Percentiles rank a stretch among this genome's conserved stretches.
Evolutionary conservation across 2,329 filamentous ascomycete species (phyloP).

Genomic region (Stenocarpella maydis): DNA sequence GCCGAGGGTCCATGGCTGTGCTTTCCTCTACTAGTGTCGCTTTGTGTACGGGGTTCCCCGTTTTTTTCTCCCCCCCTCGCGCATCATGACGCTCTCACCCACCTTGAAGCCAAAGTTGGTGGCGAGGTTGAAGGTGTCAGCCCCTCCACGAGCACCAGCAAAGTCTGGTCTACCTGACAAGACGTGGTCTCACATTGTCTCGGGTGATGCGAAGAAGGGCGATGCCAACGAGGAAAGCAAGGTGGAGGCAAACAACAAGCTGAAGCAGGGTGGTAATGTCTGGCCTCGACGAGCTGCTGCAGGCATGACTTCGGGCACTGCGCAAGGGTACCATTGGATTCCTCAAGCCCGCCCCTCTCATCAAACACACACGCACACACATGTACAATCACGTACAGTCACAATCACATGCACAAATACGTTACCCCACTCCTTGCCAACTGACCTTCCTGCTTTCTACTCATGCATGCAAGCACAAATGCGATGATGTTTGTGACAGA

Average conservation of each 20-base stretch:
- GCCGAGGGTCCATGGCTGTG: neutral
- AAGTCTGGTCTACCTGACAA: neutral
- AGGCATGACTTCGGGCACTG: neutral
- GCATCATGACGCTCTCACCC: constrained; percentile 16
- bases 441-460: neutral
- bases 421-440: neutral
- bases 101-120: constrained; percentile 30
- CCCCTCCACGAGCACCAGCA: neutral
- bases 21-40: neutral
- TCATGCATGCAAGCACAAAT: neutral
- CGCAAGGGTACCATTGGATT: constrained; percentile 36
- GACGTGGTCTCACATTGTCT: constrained; percentile 29
- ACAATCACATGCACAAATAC: neutral
- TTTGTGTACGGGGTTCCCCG: neutral
- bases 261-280: neutral
- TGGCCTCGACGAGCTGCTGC: neutral
- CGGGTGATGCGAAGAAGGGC: constrained; percentile 7
- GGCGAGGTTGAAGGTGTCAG: constrained; percentile 5
- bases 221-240: neutral
- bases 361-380: neutral
- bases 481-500: neutral
- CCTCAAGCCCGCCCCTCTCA: neutral
- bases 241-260: neutral
- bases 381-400: neutral
- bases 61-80: constrained; percentile 3